Evolutionary conservation across 116 monocot genomes (phyloP).

Genomic region (Papilionanthe hybrid): DNA sequence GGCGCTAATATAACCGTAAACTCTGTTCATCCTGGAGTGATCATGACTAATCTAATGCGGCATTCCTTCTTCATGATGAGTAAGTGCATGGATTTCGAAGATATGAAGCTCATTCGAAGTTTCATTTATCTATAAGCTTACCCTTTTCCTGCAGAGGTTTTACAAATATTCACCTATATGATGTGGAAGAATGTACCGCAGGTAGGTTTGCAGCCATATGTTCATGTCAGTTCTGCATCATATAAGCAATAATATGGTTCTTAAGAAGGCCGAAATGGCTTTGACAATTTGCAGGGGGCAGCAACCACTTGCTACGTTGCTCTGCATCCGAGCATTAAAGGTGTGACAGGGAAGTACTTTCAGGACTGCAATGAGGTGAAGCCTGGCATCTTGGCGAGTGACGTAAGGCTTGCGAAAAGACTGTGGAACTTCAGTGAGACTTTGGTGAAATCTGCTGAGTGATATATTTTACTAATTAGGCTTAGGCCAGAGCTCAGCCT

Average conservation of each 20-base stretch:
- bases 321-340: slow-evolving; percentile 55
- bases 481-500: too few species aligned
- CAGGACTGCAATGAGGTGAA: slow-evolving; percentile 74
- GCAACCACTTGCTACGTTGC: slow-evolving; percentile 88
- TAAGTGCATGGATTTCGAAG: slow-evolving; percentile 16
- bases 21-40: slow-evolving; percentile 88
- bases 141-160: slow-evolving; percentile 38
- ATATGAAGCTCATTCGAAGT: neutral
- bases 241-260: too few species aligned
- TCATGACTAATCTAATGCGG: slow-evolving; percentile 93
- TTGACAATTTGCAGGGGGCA: slow-evolving; percentile 55
- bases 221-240: neutral
- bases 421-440: slow-evolving; percentile 78
- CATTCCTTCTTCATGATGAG: slow-evolving; percentile 70
- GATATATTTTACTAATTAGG: too few species aligned
- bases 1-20: slow-evolving; percentile 82
- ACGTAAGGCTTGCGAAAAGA: slow-evolving; percentile 36
- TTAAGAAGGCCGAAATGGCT: too few species aligned
- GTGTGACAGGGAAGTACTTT: slow-evolving; percentile 80
- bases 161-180: slow-evolving; percentile 59
- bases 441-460: slow-evolving; percentile 40
- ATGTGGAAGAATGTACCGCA: slow-evolving; percentile 94
- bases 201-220: slow-evolving; percentile 57
- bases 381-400: slow-evolving; percentile 34
- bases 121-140: neutral